phyloP scores from a whole-genome alignment of 805 yeast species.

The Candida schatavii region DNA sequence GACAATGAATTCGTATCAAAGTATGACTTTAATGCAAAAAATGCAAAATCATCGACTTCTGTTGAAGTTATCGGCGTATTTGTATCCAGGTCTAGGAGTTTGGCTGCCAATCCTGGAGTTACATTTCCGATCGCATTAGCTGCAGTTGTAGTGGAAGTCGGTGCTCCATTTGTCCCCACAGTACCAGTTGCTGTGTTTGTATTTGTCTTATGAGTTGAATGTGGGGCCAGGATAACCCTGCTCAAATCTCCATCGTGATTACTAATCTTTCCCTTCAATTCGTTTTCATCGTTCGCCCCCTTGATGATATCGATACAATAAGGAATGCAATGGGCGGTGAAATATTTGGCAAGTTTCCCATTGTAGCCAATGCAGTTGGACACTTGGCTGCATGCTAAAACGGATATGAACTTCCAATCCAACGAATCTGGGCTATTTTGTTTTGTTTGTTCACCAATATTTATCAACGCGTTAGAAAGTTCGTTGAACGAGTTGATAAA shows the following conservation, averaged over 20 bases:
- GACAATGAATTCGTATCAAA: conserved; percentile 63
- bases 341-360: conserved; percentile 23
- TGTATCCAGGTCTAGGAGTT: background rate
- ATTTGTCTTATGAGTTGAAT: background rate
- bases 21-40: conserved; percentile 51
- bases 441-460: conserved; percentile 10
- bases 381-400: conserved; percentile 38
- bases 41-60: conserved; percentile 46
- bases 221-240: conserved; percentile 24
- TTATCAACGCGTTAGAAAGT: conserved; percentile 21
- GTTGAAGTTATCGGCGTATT: conserved; percentile 11
- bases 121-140: background rate
- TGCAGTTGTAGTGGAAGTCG: background rate
- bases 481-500: conserved; percentile 49
- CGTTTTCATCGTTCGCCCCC: conserved; percentile 14
- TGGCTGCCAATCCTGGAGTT: background rate
- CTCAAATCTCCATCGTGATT: conserved; percentile 22
- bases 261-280: conserved; percentile 21
- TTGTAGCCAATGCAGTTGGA: conserved; percentile 37
- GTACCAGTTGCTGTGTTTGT: background rate
- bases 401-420: conserved; percentile 47
- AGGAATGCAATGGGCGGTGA: conserved; percentile 34
- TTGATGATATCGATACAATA: conserved; percentile 36
- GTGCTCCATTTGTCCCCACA: conserved; percentile 3
- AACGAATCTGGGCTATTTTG: conserved; percentile 24